A percentile compares a stretch with the other conserved stretches of the same genome.
Conservation (phyloP, 108 stramenopile genomes). For the Skeletonema potamos region DNA sequence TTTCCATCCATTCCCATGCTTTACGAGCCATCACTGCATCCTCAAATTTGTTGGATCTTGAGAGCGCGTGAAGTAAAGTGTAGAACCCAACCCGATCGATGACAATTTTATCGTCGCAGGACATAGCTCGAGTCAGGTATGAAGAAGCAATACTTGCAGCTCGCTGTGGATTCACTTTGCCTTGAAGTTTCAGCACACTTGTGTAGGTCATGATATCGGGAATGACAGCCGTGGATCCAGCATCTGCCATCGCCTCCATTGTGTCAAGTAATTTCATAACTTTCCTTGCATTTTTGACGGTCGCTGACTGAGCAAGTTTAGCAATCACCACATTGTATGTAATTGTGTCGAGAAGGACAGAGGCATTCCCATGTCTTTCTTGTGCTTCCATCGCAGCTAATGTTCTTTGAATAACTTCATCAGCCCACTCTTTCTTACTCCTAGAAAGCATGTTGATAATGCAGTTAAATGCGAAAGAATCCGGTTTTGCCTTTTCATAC, state of each 20-base stretch:
- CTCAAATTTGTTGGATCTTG: slow-evolving; percentile 21
- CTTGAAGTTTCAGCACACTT: slow-evolving; percentile 28
- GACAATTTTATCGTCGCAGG: not conserved
- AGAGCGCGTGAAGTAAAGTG: slow-evolving; percentile 23
- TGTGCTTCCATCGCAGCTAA: slow-evolving; percentile 43
- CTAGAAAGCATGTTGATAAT: slow-evolving; percentile 39
- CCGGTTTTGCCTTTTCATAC: slow-evolving; percentile 35
- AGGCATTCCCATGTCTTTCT: slow-evolving; percentile 19
- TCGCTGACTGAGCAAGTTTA: slow-evolving; percentile 19
- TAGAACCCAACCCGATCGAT: slow-evolving; percentile 33
- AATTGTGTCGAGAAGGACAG: slow-evolving; percentile 50
- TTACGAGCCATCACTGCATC: slow-evolving; percentile 28
- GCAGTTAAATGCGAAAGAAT: slow-evolving; percentile 38
- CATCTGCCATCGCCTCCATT: slow-evolving; percentile 1
- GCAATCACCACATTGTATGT: slow-evolving; percentile 57
- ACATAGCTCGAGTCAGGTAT: slow-evolving; percentile 20
- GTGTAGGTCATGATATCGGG: slow-evolving; percentile 51
- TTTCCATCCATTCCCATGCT: slow-evolving; percentile 44
- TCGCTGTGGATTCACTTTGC: slow-evolving; percentile 15
- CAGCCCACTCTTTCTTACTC: slow-evolving; percentile 29
- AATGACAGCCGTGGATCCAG: not conserved
- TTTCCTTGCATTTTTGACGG: slow-evolving; percentile 42
- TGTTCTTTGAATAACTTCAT: slow-evolving; percentile 36
- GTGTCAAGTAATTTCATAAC: slow-evolving; percentile 28
- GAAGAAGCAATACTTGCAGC: slow-evolving; percentile 32